Percentiles rank a stretch among this genome's conserved stretches.
These are phyloP conservation scores for Cucurbita ficifolia DNA, from an alignment of 306 rosid species.

Conservation along the genomic window DNA sequence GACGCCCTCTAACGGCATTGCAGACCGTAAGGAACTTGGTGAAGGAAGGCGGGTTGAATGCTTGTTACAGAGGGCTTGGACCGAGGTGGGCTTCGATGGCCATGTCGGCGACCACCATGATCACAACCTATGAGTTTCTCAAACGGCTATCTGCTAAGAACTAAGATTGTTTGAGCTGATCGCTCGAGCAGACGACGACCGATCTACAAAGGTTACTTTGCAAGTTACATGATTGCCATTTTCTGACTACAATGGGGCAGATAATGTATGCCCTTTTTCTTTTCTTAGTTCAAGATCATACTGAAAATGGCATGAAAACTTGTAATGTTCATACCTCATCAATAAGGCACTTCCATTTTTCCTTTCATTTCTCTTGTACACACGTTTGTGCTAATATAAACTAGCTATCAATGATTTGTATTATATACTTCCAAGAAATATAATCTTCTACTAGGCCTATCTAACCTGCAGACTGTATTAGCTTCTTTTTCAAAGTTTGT, in stretches of 20 bases:
- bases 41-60: constrained; percentile 69
- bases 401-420: background rate
- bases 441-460: background rate
- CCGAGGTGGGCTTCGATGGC: constrained; percentile 97
- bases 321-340: background rate
- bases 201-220: background rate
- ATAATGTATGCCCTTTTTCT: constrained; percentile 13
- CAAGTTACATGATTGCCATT: background rate
- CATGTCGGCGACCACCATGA: constrained; percentile 92
- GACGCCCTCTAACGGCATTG: constrained; percentile 42
- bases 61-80: constrained; percentile 89
- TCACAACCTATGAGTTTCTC: constrained; percentile 87
- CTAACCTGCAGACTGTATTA: background rate
- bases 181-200: constrained; percentile 4
- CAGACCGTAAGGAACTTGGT: constrained; percentile 59
- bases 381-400: background rate
- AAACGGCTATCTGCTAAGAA: constrained; percentile 69
- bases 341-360: background rate
- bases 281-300: background rate
- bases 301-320: constrained; percentile 4
- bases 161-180: constrained; percentile 22
- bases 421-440: background rate
- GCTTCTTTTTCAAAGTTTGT: background rate
- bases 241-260: constrained; percentile 10
- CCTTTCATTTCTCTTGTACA: background rate